Evolutionary conservation across 2,329 filamentous ascomycete genomes (phyloP), one percentile per base, ranked within the genome.

Genomic region (Epichloe elymi): DNA sequence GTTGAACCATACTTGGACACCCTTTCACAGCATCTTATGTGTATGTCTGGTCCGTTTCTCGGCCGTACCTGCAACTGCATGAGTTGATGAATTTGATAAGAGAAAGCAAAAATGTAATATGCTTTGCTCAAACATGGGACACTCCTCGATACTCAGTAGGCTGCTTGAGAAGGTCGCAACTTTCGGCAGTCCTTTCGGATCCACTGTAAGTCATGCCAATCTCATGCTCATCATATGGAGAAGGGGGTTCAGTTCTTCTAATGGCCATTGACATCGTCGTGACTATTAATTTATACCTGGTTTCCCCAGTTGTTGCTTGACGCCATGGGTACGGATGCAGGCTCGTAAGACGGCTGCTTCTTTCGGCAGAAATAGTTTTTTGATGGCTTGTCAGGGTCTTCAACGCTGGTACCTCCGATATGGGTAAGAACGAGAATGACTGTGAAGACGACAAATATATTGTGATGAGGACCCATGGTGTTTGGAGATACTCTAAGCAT

Each of bases 341-440:
- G 51, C 23, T 57, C 51, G 15, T 60, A 57, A 1, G 53, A 45
- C 10, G 12, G 10, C 11, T 47, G 42, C 12, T 53, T 51, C 26
- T 42, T 55, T n/a, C 50, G 55, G 47, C 44, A 56, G 47, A 46
- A 58, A 43, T 40, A 33, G 8, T 17, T 49, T 33, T 23, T 37
- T n/a, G 17, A 45, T 46, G 51, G 52, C 40, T 46, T 47, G 35
- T 48, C 36, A 15, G 35, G 38, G 58, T 23, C 23, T 6, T 2
- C 6, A 23, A 23, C 23, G 23, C 5, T 23, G 23, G 23, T 5
- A 23, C 23, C 23, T 23, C 23, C 5, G 23, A 5, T 6, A 23
- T 23, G 20, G 20, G 20, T 5, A 23, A 23, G 20, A 4, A 23
- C 5, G 20, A 23, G 20, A 23, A 23, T 23, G 20, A 4, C 20